phyloP scores from a whole-genome alignment of 768 basidiomycete genomes.

The Mycena belliarum region DNA sequence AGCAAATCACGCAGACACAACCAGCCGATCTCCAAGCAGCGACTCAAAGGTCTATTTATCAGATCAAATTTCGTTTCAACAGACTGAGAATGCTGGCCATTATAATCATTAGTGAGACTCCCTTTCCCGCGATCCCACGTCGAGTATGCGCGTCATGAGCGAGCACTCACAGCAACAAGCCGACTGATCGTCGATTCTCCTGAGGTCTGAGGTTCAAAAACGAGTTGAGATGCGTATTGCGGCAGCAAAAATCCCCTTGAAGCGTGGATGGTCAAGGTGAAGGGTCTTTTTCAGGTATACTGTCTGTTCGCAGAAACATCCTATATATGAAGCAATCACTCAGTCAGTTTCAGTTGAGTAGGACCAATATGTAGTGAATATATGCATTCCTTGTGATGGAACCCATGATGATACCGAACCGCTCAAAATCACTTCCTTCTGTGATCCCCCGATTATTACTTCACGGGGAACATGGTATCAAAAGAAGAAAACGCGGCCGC shows the following conservation, averaged over 20 bases:
- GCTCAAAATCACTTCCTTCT: too few species aligned
- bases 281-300: slow-evolving; percentile 85
- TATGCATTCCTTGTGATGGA: too few species aligned
- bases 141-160: slow-evolving; percentile 95
- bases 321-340: slow-evolving; percentile 49
- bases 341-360: slow-evolving; percentile 61
- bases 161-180: too few species aligned
- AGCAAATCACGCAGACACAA: slow-evolving; percentile 98
- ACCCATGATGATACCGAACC: too few species aligned
- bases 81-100: slow-evolving; percentile 47
- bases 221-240: slow-evolving; percentile 95
- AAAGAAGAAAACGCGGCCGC: neutral
- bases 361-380: too few species aligned
- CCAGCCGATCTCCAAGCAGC: slow-evolving; percentile 95
- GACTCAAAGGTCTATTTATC: slow-evolving; percentile 80
- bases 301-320: neutral
- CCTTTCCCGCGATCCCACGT: slow-evolving; percentile 78
- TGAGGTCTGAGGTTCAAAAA: slow-evolving; percentile 40
- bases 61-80: neutral
- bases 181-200: neutral
- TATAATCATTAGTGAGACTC: slow-evolving; percentile 97
- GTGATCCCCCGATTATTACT: too few species aligned
- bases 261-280: slow-evolving; percentile 95
- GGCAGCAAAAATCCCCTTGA: slow-evolving; percentile 93
- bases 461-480: neutral